phyloP scores from a whole-genome alignment of 2,329 filamentous ascomycete species.

The Xylariaceae sp. region DNA sequence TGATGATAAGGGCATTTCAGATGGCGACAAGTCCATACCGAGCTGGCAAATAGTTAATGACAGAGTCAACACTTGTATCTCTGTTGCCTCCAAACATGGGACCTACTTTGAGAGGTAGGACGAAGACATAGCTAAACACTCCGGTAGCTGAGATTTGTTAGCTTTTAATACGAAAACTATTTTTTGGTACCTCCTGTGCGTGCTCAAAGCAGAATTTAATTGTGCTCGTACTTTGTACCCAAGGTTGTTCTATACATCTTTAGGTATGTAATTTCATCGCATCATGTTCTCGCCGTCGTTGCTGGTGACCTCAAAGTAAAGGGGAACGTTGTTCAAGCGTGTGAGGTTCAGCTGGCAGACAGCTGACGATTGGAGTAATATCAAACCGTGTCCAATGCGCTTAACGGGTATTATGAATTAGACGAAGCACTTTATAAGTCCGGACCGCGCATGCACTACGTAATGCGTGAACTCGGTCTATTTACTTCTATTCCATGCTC shows the following conservation, averaged over 20 bases:
- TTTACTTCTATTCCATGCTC: too few species aligned
- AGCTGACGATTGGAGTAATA: not conserved
- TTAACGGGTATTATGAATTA: not conserved
- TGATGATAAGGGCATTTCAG: not conserved
- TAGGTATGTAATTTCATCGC: too few species aligned
- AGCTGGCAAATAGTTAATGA: not conserved
- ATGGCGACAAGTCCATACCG: not conserved
- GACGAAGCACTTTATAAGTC: not conserved
- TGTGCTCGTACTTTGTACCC: too few species aligned
- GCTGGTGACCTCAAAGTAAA: too few species aligned
- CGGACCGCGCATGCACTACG: not conserved
- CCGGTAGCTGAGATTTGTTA: not conserved
- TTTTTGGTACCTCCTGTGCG: too few species aligned
- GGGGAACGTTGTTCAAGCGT: not conserved
- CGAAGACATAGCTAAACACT: not conserved
- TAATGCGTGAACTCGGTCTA: not conserved
- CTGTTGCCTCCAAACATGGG: not conserved
- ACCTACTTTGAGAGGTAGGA: not conserved
- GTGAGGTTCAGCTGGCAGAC: not conserved
- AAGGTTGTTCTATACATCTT: not conserved
- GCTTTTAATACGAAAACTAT: not conserved
- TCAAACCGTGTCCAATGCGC: not conserved
- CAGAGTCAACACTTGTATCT: not conserved
- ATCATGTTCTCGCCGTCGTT: too few species aligned
- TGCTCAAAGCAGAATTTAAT: too few species aligned